These are phyloP conservation scores for Lipomyces sp. DNA, from an alignment of 805 yeast genomes.

Conservation along the genomic window DNA sequence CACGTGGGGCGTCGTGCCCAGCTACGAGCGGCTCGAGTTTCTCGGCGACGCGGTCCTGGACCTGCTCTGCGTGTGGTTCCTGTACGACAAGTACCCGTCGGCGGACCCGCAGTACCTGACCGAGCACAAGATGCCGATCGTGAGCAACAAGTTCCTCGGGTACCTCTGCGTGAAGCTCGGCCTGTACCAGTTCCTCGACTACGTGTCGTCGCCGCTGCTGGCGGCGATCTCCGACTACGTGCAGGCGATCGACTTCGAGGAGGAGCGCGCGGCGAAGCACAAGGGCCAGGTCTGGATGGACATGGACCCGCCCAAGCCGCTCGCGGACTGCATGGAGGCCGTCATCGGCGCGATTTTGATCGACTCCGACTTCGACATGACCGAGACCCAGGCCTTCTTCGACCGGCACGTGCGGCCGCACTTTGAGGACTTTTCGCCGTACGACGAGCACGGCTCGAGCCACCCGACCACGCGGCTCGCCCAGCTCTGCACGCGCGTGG, in stretches of 20 bases:
- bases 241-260: background rate
- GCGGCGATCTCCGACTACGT: conserved; percentile 5
- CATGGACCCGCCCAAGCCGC: conserved; percentile 10
- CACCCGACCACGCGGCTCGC: conserved; percentile 2
- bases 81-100: conserved; percentile 4
- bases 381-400: background rate
- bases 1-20: background rate
- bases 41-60: conserved; percentile 13
- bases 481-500: background rate
- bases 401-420: background rate
- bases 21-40: conserved; percentile 12
- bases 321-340: conserved; percentile 11
- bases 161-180: conserved; percentile 3
- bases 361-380: conserved; percentile 9
- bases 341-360: conserved; percentile 5
- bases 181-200: conserved; percentile 1
- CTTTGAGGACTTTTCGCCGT: conserved; percentile 2
- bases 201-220: conserved; percentile 3
- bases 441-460: background rate
- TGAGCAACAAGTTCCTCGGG: conserved; percentile 10
- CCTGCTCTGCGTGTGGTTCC: conserved; percentile 1
- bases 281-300: conserved; percentile 5
- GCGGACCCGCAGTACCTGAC: conserved; percentile 6
- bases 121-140: conserved; percentile 5
- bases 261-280: background rate